Evolutionary conservation across 805 yeast species (phyloP).

Genomic region (Saccharomycopsis amapae): DNA sequence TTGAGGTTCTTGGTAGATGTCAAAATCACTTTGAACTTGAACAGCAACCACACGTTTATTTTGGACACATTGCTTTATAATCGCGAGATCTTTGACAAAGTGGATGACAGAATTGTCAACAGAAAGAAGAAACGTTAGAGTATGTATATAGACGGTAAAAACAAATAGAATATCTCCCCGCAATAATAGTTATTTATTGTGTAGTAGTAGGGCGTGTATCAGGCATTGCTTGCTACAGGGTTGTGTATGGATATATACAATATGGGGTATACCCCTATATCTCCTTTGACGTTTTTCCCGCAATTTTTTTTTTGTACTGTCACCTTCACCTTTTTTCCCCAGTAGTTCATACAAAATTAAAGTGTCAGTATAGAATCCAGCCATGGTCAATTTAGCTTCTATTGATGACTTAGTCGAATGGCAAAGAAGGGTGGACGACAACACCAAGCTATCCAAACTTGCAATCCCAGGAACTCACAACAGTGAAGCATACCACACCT

Average conservation of each 20-base stretch:
- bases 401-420: conserved; percentile 31
- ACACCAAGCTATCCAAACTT: conserved; percentile 43
- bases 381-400: conserved; percentile 12
- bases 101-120: conserved; percentile 28
- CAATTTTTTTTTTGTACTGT: too few species aligned
- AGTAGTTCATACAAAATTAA: background rate
- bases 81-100: conserved; percentile 39
- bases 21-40: conserved; percentile 38
- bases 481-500: conserved; percentile 65
- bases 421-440: conserved; percentile 48
- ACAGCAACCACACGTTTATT: conserved; percentile 53
- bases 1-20: conserved; percentile 36
- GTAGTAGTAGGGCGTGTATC: too few species aligned
- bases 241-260: too few species aligned
- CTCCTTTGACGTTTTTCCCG: too few species aligned
- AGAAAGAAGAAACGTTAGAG: too few species aligned
- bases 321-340: too few species aligned
- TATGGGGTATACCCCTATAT: too few species aligned
- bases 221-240: too few species aligned
- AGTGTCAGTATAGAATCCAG: background rate
- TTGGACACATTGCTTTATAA: conserved; percentile 51
- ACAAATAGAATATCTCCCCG: too few species aligned
- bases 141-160: too few species aligned
- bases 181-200: too few species aligned
- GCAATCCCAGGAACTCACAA: conserved; percentile 85